These are phyloP conservation scores for Candida palmyrensis DNA, from an alignment of 805 yeast genomes.

Conservation along the genomic window DNA sequence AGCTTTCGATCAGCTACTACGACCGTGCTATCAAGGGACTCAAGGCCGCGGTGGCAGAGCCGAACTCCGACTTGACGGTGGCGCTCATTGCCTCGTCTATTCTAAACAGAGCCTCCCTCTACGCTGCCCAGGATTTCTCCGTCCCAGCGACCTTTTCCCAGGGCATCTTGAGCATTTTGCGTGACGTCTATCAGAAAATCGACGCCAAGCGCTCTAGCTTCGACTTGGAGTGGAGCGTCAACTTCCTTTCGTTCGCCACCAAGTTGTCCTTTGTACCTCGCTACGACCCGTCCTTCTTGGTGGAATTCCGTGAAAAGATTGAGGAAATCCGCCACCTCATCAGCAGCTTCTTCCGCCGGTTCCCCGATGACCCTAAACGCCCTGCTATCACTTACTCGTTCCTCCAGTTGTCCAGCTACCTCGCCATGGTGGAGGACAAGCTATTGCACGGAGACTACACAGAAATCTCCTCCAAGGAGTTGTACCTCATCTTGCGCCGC, in stretches of 20 bases:
- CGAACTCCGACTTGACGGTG: conserved; percentile 9
- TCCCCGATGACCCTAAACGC: conserved; percentile 3
- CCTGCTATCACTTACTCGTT: conserved; percentile 5
- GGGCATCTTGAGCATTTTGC: conserved; percentile 16
- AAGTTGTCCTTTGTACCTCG: conserved; percentile 14
- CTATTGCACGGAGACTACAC: background rate
- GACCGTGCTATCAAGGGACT: conserved; percentile 9
- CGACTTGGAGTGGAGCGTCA: conserved; percentile 7
- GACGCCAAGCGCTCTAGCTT: background rate
- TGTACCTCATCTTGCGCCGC: conserved; percentile 15
- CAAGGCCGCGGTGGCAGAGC: conserved; percentile 1
- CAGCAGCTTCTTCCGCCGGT: conserved; percentile 1
- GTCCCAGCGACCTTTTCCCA: conserved; percentile 15
- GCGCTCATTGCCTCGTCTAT: conserved; percentile 15
- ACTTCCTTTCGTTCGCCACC: conserved; percentile 14
- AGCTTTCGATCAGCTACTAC: conserved; percentile 9
- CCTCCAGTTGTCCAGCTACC: conserved; percentile 8
- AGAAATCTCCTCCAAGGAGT: background rate
- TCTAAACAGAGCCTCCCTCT: conserved; percentile 17
- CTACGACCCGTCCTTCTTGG: conserved; percentile 17
- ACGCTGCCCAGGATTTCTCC: conserved; percentile 13
- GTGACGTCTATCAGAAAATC: conserved; percentile 7
- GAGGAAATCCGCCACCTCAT: conserved; percentile 3
- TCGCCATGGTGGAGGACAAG: conserved; percentile 5
- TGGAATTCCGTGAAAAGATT: conserved; percentile 11